Evolutionary conservation across 345 rosid species (phyloP).

Genomic region (Noccaea caerulescens): DNA sequence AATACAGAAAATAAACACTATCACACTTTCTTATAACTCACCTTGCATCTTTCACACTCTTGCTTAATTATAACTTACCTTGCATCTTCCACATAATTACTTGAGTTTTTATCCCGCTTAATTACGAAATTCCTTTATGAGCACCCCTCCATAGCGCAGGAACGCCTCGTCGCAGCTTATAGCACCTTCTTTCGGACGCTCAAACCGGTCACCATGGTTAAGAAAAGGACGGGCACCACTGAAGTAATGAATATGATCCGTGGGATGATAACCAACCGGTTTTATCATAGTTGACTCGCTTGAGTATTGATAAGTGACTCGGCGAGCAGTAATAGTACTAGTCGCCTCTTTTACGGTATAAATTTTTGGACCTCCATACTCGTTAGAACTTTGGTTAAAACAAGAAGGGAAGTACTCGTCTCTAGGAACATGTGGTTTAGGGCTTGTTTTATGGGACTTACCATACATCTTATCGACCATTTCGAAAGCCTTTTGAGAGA

Average conservation of each 20-base stretch:
- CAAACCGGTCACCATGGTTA: constrained; percentile 4
- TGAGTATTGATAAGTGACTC: constrained; percentile 3
- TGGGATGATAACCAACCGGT: neutral
- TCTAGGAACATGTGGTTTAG: constrained; percentile 16
- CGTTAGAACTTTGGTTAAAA: constrained; percentile 2
- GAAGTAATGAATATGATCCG: constrained; percentile 3
- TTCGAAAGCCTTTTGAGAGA: constrained; percentile 8
- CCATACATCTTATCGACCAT: constrained; percentile 26
- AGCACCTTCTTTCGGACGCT: constrained; percentile 15
- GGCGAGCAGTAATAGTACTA: neutral
- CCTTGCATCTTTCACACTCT: too few species aligned
- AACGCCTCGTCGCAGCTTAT: constrained; percentile 38
- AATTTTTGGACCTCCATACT: constrained; percentile 17
- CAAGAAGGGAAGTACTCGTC: constrained; percentile 19
- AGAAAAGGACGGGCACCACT: constrained; percentile 24
- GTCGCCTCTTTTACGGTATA: constrained; percentile 25
- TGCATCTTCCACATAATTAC: constrained; percentile 8
- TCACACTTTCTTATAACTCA: constrained; percentile 19
- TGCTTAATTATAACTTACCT: too few species aligned
- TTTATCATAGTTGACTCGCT: too few species aligned
- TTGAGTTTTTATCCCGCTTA: constrained; percentile 13
- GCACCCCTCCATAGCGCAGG: constrained; percentile 36
- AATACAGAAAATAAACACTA: neutral
- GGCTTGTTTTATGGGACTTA: neutral
- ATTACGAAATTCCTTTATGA: constrained; percentile 24